phyloP scores from a whole-genome alignment of 1,284 basidiomycete species.

The Ceratobasidium sp. region DNA sequence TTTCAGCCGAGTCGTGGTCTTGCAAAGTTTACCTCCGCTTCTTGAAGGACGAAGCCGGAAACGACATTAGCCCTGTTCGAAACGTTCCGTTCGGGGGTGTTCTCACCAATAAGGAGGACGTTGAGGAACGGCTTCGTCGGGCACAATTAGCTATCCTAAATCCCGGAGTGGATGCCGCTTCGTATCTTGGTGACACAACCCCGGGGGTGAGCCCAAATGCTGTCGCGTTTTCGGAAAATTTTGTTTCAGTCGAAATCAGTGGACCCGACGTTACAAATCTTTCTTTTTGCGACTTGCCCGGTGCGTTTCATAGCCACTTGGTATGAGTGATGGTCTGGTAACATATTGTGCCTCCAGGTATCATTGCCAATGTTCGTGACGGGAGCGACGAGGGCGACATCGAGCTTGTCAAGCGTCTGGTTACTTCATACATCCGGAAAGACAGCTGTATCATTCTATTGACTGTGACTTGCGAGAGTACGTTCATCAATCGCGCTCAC shows the following conservation, averaged over 20 bases:
- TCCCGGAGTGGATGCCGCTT: conserved; percentile 44
- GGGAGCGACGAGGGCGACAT: conserved; percentile 49
- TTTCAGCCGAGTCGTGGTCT: conserved; percentile 46
- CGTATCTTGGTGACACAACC: conserved; percentile 43
- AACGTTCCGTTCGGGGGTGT: conserved; percentile 51
- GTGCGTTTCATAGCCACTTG: conserved; percentile 34
- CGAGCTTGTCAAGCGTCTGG: conserved; percentile 51
- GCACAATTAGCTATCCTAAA: conserved; percentile 56
- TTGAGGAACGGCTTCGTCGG: conserved; percentile 50
- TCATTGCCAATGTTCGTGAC: conserved; percentile 52
- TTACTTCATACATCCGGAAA: conserved; percentile 52
- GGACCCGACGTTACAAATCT: conserved; percentile 54
- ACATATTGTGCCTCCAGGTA: conserved; percentile 46
- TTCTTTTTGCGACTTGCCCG: conserved; percentile 55
- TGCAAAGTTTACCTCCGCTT: conserved; percentile 53
- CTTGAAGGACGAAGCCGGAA: conserved; percentile 47
- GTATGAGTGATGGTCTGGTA: not conserved
- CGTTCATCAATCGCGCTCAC: not conserved
- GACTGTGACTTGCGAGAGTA: conserved; percentile 52
- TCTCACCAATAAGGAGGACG: conserved; percentile 48
- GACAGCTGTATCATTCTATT: conserved; percentile 54
- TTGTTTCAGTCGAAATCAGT: conserved; percentile 53
- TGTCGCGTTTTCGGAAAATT: conserved; percentile 53
- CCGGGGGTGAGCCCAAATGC: not conserved
- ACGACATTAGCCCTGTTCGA: conserved; percentile 40